phyloP scores from a whole-genome alignment of 257 asterid genomes.

The Solanum paucissectum region DNA sequence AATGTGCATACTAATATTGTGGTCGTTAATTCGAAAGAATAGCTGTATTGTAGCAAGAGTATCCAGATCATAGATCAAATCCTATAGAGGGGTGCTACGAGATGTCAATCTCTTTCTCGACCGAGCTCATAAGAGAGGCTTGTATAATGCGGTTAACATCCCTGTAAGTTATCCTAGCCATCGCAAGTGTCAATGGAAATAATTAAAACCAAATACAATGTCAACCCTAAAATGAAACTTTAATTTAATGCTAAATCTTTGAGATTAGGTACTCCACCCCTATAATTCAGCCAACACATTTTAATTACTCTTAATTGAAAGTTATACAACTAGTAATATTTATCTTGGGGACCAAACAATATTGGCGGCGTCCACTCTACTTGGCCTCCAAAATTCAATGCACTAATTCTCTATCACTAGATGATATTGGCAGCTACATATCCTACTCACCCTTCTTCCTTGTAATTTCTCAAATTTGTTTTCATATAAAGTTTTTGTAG shows the following conservation, averaged over 20 bases:
- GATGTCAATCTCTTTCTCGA: neutral
- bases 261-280: neutral
- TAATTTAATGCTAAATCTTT: neutral
- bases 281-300: neutral
- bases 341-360: neutral
- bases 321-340: neutral
- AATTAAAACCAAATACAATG: neutral
- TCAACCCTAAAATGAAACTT: neutral
- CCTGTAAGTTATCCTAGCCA: too few species aligned
- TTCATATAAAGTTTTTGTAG: neutral
- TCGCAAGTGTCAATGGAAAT: neutral
- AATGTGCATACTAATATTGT: neutral
- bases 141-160: too few species aligned
- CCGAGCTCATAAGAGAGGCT: too few species aligned
- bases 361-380: neutral
- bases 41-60: neutral
- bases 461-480: neutral
- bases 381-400: neutral
- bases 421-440: neutral
- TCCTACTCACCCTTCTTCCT: neutral
- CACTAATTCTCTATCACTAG: neutral
- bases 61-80: too few species aligned
- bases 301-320: neutral
- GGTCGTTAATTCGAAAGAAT: neutral
- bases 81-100: neutral